Conservation (phyloP, 345 rosid genomes). For the Salix purpurea region DNA sequence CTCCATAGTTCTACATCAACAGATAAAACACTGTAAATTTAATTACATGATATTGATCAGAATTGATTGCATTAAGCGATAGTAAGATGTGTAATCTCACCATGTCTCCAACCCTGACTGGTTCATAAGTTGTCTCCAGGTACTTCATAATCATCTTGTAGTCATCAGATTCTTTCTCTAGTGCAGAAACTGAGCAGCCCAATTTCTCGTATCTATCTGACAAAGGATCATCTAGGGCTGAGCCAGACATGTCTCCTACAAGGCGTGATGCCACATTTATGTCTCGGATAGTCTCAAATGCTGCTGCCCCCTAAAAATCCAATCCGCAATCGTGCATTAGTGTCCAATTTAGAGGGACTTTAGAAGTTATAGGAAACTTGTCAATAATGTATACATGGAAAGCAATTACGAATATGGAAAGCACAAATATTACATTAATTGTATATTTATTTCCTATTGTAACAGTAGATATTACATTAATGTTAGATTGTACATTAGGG, state of each 20-base stretch:
- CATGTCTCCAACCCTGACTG: constrained; percentile 60
- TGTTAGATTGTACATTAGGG: too few relatives aligned
- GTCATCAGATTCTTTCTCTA: constrained; percentile 61
- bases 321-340: background rate
- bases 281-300: constrained; percentile 61
- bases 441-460: too few relatives aligned
- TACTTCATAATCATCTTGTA: constrained; percentile 71
- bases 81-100: constrained; percentile 28
- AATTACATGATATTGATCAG: background rate
- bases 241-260: constrained; percentile 62
- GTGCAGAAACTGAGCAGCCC: constrained; percentile 49
- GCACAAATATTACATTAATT: background rate
- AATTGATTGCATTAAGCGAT: background rate
- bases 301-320: constrained; percentile 50
- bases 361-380: background rate
- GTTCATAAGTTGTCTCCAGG: constrained; percentile 65
- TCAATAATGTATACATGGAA: too few relatives aligned
- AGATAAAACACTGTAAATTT: background rate
- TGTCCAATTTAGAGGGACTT: background rate
- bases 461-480: too few relatives aligned
- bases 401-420: too few relatives aligned
- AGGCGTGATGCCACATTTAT: constrained; percentile 66
- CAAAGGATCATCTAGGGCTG: constrained; percentile 67
- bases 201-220: constrained; percentile 51
- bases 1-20: constrained; percentile 52